Conservation (phyloP, 306 rosid species). For the Dalbergia cochinchinensis region DNA sequence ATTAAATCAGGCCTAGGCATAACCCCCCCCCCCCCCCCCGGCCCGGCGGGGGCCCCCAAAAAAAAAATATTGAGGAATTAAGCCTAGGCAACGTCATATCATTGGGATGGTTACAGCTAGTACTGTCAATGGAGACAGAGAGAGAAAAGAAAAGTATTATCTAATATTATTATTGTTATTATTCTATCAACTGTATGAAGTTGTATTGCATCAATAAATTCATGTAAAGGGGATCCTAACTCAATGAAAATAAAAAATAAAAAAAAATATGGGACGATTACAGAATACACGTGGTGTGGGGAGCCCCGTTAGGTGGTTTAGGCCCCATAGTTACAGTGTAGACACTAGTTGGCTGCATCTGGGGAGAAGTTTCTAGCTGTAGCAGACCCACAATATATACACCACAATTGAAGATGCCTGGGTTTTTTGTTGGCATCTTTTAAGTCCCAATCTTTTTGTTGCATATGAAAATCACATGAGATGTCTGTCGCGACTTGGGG, state of each 20-base stretch:
- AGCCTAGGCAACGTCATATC: not conserved
- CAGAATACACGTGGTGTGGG: conserved; percentile 39
- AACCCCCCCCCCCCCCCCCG: no score
- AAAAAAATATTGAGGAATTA: not conserved
- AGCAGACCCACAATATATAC: conserved; percentile 18
- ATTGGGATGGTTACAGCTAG: conserved; percentile 23
- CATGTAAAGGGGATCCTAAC: not conserved
- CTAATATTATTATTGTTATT: no score
- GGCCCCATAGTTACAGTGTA: conserved; percentile 15
- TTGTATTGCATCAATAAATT: not conserved
- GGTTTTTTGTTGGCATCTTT: conserved; percentile 28
- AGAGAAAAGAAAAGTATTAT: not conserved
- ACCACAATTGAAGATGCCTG: conserved; percentile 25
- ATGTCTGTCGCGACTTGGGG: conserved; percentile 18
- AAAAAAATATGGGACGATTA: not conserved
- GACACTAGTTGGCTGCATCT: not conserved
- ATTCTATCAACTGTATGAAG: no score
- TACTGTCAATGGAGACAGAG: not conserved
- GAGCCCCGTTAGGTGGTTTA: conserved; percentile 9
- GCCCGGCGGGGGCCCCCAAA: no score
- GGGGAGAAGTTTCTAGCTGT: not conserved
- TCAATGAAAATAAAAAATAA: not conserved
- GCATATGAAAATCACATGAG: conserved; percentile 18
- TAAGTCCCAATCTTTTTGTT: conserved; percentile 44
- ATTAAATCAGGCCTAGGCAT: not conserved